These are phyloP conservation scores for Globisporangium megalacanthum DNA, from an alignment of 352 stramenopile genomes.

Conservation along the genomic window DNA sequence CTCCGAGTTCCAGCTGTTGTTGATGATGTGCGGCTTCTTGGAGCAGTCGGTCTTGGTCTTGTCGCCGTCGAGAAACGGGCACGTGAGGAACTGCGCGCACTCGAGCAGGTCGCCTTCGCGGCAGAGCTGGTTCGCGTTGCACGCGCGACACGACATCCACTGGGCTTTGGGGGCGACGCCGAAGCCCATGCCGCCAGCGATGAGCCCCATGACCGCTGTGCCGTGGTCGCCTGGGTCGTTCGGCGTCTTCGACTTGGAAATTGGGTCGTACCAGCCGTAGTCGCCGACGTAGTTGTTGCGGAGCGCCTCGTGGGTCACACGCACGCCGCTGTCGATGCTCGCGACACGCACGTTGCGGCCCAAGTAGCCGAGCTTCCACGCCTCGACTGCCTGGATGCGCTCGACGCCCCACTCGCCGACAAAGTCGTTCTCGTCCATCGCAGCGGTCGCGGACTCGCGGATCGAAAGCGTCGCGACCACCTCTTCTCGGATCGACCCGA, in stretches of 20 bases:
- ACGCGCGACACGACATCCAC: slow-evolving; percentile 44
- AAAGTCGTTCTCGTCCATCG: slow-evolving; percentile 14
- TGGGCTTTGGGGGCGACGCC: slow-evolving; percentile 28
- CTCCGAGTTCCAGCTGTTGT: slow-evolving; percentile 61
- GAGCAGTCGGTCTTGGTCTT: slow-evolving; percentile 27
- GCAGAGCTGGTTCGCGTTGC: slow-evolving; percentile 21
- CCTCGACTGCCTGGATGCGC: slow-evolving; percentile 27
- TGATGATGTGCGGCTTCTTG: slow-evolving; percentile 52
- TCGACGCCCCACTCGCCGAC: slow-evolving; percentile 35
- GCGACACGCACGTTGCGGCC: slow-evolving; percentile 36
- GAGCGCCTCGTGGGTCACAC: slow-evolving; percentile 27
- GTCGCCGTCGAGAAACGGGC: slow-evolving; percentile 20
- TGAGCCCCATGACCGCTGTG: slow-evolving; percentile 29
- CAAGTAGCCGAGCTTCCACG: slow-evolving; percentile 31
- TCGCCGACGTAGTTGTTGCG: slow-evolving; percentile 26
- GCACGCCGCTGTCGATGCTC: slow-evolving; percentile 41
- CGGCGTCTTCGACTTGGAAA: slow-evolving; percentile 23
- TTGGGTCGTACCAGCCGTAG: slow-evolving; percentile 48
- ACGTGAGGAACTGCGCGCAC: slow-evolving; percentile 44
- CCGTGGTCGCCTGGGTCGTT: slow-evolving; percentile 32
- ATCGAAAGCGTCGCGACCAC: slow-evolving; percentile 15
- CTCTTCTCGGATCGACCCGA: slow-evolving; percentile 26
- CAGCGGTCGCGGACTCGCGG: slow-evolving; percentile 3
- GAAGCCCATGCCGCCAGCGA: slow-evolving; percentile 20
- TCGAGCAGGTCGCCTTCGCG: slow-evolving; percentile 28